Evolutionary conservation across 192 early-diverging fungal species (phyloP).

Genomic region (Entomortierella parvispora): DNA sequence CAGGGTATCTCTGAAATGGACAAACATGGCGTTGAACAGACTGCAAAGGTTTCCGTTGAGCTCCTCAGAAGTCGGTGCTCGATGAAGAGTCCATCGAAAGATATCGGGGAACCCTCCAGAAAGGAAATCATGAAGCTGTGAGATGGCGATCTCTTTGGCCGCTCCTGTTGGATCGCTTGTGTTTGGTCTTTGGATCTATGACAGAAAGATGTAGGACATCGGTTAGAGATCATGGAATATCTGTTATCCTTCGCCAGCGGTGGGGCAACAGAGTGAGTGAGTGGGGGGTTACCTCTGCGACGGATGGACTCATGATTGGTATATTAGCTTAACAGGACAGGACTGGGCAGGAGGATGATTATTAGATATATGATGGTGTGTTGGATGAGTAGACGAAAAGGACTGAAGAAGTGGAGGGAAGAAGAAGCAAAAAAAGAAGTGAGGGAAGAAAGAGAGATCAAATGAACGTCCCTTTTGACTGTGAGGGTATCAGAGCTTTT

Average conservation of each 20-base stretch:
- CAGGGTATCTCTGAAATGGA: slow-evolving; percentile 22
- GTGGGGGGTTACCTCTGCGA: slow-evolving; percentile 9
- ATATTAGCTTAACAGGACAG: not conserved
- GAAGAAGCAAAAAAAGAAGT: not conserved
- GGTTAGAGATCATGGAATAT: no score
- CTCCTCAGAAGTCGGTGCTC: slow-evolving; percentile 38
- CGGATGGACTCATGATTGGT: slow-evolving; percentile 24
- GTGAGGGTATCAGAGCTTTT: no score
- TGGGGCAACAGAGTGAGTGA: not conserved
- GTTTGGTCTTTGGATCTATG: no score
- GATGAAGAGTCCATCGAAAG: slow-evolving; percentile 41
- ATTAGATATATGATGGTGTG: not conserved
- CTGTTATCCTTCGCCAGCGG: no score
- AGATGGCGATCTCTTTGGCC: slow-evolving; percentile 44
- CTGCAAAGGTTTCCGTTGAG: slow-evolving; percentile 48
- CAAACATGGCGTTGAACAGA: slow-evolving; percentile 50
- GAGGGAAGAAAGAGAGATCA: not conserved
- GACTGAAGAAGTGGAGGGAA: slow-evolving; percentile 2
- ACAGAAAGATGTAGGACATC: no score
- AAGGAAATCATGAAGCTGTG: slow-evolving; percentile 49
- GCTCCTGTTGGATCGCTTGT: not conserved
- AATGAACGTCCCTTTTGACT: no score
- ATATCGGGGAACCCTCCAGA: slow-evolving; percentile 47
- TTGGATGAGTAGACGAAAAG: not conserved
- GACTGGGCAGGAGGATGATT: not conserved